phyloP scores from a whole-genome alignment of 2,329 filamentous ascomycete species.

The Colletotrichum australisinense region DNA sequence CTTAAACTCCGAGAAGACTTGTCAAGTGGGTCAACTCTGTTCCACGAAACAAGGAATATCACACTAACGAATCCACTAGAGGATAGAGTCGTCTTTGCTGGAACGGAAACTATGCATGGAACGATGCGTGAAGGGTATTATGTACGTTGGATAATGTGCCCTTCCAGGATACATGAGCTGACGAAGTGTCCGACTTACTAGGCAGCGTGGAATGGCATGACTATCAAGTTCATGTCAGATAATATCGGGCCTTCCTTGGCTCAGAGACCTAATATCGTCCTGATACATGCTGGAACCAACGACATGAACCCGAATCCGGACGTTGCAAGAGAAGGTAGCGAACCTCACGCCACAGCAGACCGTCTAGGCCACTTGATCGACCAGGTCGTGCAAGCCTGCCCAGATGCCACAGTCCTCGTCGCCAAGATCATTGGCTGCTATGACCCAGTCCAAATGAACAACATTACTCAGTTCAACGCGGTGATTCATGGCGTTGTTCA shows the following conservation, averaged over 20 bases:
- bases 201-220: conserved; percentile 52
- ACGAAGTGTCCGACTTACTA: not conserved
- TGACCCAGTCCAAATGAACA: conserved; percentile 38
- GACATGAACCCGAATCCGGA: conserved; percentile 46
- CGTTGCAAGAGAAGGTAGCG: conserved; percentile 45
- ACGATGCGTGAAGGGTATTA: conserved; percentile 47
- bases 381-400: conserved; percentile 43
- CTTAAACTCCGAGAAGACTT: conserved; percentile 43
- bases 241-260: conserved; percentile 44
- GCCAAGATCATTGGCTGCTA: conserved; percentile 48
- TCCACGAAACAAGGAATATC: no score
- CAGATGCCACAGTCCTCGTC: conserved; percentile 47
- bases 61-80: not conserved
- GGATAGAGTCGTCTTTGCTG: conserved; percentile 46
- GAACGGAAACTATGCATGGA: conserved; percentile 40
- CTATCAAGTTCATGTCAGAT: conserved; percentile 49
- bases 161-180: not conserved
- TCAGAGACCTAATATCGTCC: conserved; percentile 49
- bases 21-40: conserved; percentile 38
- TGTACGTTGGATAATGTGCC: conserved; percentile 40
- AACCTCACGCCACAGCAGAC: conserved; percentile 41
- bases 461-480: conserved; percentile 42
- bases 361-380: conserved; percentile 48
- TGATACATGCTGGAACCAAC: conserved; percentile 51
- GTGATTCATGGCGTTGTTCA: conserved; percentile 45